Evolutionary conservation across 768 basidiomycete species (phyloP).

Genomic region (Rhodotorula babjevae): DNA sequence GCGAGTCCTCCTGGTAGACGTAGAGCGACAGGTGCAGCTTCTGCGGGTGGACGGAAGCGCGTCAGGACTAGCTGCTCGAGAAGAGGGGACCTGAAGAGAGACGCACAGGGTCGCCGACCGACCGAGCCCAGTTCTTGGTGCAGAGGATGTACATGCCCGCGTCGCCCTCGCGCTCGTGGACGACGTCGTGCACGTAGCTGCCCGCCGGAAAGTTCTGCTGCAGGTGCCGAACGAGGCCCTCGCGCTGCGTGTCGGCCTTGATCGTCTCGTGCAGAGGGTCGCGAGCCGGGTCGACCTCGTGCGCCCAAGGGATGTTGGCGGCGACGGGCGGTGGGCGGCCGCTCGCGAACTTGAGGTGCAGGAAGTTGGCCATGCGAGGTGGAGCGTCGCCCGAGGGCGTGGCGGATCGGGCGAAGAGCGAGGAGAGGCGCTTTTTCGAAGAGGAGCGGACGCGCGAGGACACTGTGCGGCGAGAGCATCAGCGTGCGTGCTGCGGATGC

Average conservation of each 20-base stretch:
- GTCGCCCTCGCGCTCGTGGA: constrained; percentile 15
- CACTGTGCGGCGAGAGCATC: background rate
- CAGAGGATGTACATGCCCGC: constrained; percentile 15
- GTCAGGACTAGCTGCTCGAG: too few species aligned
- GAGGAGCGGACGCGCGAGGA: constrained; percentile 1
- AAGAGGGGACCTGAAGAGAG: background rate
- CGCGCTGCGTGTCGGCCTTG: constrained; percentile 23
- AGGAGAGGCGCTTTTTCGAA: constrained; percentile 25
- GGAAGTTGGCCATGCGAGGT: background rate
- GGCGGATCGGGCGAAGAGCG: constrained; percentile 14
- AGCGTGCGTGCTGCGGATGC: too few species aligned
- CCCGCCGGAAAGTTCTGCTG: constrained; percentile 23
- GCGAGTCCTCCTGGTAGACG: constrained; percentile 22
- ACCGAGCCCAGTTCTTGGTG: constrained; percentile 18
- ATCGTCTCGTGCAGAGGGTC: constrained; percentile 16
- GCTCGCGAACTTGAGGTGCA: constrained; percentile 24
- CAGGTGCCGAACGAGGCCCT: constrained; percentile 25
- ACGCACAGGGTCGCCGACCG: constrained; percentile 14
- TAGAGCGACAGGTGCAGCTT: constrained; percentile 32
- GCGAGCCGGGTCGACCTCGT: constrained; percentile 12
- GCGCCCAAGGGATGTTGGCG: constrained; percentile 8
- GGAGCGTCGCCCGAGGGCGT: background rate
- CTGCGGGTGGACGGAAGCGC: background rate
- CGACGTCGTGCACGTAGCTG: constrained; percentile 16
- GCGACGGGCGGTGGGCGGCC: constrained; percentile 20